Percentiles rank a stretch among this genome's conserved stretches.
Evolutionary conservation across 176 grass and related monocot genomes (phyloP).

Genomic region (Phoenix dactylifera): DNA sequence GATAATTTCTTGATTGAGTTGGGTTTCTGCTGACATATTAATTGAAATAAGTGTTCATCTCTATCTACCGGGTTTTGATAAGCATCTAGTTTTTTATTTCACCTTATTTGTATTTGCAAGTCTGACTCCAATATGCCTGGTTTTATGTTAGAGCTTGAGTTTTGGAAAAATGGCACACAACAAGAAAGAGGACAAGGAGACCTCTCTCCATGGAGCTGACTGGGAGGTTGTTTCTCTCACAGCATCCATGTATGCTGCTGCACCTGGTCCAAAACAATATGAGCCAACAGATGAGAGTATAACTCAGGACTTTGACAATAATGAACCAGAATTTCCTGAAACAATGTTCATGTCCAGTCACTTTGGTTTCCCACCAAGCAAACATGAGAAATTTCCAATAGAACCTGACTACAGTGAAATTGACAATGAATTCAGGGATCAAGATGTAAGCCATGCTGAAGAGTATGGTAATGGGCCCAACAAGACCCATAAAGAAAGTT

Average conservation of each 20-base stretch:
- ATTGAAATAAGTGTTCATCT: no score
- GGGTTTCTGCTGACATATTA: no score
- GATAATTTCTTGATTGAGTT: no score
- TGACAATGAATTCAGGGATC: slow-evolving; percentile 12
- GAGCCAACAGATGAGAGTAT: neutral
- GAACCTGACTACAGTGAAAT: slow-evolving; percentile 20
- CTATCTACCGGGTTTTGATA: no score
- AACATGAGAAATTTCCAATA: slow-evolving; percentile 30
- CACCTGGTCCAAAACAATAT: neutral
- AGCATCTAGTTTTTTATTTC: no score
- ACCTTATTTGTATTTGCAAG: no score
- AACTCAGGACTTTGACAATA: neutral
- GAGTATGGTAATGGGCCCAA: neutral
- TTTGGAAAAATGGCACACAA: slow-evolving; percentile 21
- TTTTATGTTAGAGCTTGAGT: neutral
- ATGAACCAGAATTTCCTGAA: slow-evolving; percentile 20
- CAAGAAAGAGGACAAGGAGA: slow-evolving; percentile 15
- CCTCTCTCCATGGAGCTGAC: slow-evolving; percentile 13
- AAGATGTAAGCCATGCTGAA: slow-evolving; percentile 15
- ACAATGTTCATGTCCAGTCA: slow-evolving; percentile 62
- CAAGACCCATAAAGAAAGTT: slow-evolving; percentile 12
- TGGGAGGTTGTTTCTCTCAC: slow-evolving; percentile 11
- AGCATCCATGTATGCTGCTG: neutral
- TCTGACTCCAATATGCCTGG: no score
- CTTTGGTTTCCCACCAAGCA: slow-evolving; percentile 33